Evolutionary conservation across 2,329 filamentous ascomycete species (phyloP).

Genomic region (Chaetomium olivaceum): DNA sequence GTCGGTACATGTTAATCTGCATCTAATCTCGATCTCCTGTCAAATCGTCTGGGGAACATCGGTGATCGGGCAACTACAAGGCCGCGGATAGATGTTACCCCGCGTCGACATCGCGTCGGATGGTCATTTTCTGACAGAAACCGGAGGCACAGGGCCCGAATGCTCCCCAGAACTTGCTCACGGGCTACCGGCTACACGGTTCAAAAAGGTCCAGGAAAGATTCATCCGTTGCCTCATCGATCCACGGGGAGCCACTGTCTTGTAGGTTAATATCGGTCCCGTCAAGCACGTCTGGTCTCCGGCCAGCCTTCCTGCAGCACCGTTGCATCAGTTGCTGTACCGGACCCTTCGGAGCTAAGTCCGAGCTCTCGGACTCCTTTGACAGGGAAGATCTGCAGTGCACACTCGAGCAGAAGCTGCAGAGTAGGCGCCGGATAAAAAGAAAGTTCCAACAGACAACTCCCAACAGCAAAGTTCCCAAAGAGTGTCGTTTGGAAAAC

Average conservation of each 20-base stretch:
- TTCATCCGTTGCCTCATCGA: neutral
- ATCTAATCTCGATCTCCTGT: slow-evolving; percentile 6
- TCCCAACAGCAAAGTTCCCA: neutral
- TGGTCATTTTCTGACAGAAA: neutral
- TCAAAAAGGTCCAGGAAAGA: neutral
- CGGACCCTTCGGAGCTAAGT: neutral
- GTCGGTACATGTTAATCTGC: neutral
- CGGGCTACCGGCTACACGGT: neutral
- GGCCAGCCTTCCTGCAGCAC: neutral
- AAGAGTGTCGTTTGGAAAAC: neutral
- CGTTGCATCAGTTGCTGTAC: neutral
- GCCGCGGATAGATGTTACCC: neutral
- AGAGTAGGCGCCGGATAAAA: neutral
- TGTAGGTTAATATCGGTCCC: slow-evolving; percentile 2
- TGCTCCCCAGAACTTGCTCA: neutral
- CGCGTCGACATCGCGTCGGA: neutral
- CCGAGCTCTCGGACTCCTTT: slow-evolving; percentile 2
- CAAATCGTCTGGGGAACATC: neutral
- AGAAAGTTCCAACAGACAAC: neutral
- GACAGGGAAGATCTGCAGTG: neutral
- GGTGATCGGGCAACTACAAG: no score
- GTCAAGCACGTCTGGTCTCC: neutral
- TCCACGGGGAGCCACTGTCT: neutral
- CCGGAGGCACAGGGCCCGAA: slow-evolving; percentile 5
- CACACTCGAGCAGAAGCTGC: neutral